A percentile compares a stretch with the other conserved stretches of the same genome.
phyloP scores from a whole-genome alignment of 2,329 filamentous ascomycete species.

The Ascosphaera apis region DNA sequence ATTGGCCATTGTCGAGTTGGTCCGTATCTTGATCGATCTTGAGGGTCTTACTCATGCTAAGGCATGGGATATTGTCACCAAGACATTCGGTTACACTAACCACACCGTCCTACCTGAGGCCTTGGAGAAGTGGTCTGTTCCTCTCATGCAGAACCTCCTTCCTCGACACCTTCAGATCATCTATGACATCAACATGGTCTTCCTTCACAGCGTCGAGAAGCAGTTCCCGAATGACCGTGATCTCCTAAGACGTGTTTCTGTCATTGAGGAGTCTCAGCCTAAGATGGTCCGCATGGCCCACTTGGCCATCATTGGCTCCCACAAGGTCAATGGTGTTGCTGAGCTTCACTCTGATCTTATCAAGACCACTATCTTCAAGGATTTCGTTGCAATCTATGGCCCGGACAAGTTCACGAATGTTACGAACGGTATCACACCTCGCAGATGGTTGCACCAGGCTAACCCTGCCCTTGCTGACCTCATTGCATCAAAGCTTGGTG shows the following conservation, averaged over 20 bases:
- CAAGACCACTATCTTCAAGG: conserved; percentile 98
- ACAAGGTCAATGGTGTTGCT: conserved; percentile 97
- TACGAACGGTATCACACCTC: conserved; percentile 90
- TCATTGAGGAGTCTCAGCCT: conserved; percentile 88
- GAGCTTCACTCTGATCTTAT: conserved; percentile 95
- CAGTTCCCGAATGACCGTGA: conserved; percentile 77
- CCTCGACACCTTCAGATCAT: conserved; percentile 92
- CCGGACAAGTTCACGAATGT: conserved; percentile 97
- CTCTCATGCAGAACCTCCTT: conserved; percentile 72
- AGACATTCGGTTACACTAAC: conserved; percentile 88
- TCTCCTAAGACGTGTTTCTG: conserved; percentile 66
- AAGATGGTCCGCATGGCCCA: conserved; percentile 98
- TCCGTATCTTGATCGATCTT: conserved; percentile 71
- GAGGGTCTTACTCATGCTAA: conserved; percentile 87
- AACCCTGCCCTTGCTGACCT: conserved; percentile 81
- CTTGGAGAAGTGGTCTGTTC: conserved; percentile 94
- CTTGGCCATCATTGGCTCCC: conserved; percentile 83
- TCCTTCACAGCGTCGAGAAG: conserved; percentile 77
- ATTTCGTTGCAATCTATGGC: conserved; percentile 88
- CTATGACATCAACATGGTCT: conserved; percentile 90
- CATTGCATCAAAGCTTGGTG: conserved; percentile 72
- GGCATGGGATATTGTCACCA: conserved; percentile 61
- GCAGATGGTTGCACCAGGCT: conserved; percentile 91
- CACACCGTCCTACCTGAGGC: conserved; percentile 95
- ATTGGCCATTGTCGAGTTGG: conserved; percentile 82